Conservation (phyloP, 768 basidiomycete genomes). For the Mycena polygramma region DNA sequence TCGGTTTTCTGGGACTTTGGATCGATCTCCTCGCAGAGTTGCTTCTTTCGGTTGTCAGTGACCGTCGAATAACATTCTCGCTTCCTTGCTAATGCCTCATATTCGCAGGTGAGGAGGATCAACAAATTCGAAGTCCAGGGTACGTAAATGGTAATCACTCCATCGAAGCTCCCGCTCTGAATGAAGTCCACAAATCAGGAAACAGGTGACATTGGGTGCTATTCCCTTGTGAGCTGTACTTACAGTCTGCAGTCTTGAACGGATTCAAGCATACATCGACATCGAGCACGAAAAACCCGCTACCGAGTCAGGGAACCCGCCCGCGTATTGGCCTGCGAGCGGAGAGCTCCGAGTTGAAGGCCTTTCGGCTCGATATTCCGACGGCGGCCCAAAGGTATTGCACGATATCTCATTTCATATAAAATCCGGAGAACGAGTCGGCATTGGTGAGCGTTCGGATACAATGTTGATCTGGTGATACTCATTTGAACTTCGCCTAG, state of each 20-base stretch:
- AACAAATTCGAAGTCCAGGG: slow-evolving; percentile 20
- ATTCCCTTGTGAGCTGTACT: slow-evolving; percentile 24
- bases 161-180: not conserved
- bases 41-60: slow-evolving; percentile 46
- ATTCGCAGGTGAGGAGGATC: not conserved
- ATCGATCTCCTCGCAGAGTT: slow-evolving; percentile 35
- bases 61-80: not conserved
- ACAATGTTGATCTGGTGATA: slow-evolving; percentile 39
- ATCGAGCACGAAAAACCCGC: slow-evolving; percentile 57
- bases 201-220: slow-evolving; percentile 8
- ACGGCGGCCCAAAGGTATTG: slow-evolving; percentile 27
- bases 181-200: slow-evolving; percentile 35
- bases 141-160: not conserved
- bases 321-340: slow-evolving; percentile 64
- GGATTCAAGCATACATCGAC: slow-evolving; percentile 47
- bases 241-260: slow-evolving; percentile 24
- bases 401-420: slow-evolving; percentile 52
- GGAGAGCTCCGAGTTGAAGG: slow-evolving; percentile 57
- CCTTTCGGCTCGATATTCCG: slow-evolving; percentile 55
- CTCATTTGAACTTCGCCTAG: slow-evolving; percentile 29
- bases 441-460: slow-evolving; percentile 50
- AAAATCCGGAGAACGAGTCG: slow-evolving; percentile 60
- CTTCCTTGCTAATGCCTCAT: not conserved
- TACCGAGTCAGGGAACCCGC: slow-evolving; percentile 50
- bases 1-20: not conserved